phyloP scores from a whole-genome alignment of 108 stramenopile genomes.

The Fragilariopsis cylindrus region DNA sequence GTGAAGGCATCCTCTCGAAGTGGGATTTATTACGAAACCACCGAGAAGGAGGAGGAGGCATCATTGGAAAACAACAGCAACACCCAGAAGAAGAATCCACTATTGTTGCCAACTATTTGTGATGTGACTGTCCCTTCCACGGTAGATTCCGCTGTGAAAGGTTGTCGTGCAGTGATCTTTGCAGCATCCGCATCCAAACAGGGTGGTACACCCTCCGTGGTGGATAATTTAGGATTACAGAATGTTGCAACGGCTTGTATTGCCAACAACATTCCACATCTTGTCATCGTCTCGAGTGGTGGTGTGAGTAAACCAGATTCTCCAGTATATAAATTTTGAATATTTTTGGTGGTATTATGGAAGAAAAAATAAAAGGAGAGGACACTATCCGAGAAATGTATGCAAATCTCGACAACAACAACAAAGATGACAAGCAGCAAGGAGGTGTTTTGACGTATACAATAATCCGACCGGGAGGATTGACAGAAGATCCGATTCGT shows the following conservation, averaged over 20 bases:
- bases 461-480: constrained; percentile 83
- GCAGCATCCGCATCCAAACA: constrained; percentile 78
- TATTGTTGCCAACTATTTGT: constrained; percentile 31
- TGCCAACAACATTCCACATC: constrained; percentile 59
- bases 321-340: constrained; percentile 77
- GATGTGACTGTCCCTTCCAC: constrained; percentile 66
- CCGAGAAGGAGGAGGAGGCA: background rate
- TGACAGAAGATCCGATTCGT: constrained; percentile 56
- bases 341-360: constrained; percentile 83
- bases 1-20: constrained; percentile 36
- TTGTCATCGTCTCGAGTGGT: constrained; percentile 78
- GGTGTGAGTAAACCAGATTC: constrained; percentile 77
- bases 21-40: constrained; percentile 36
- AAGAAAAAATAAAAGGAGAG: constrained; percentile 82
- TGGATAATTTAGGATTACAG: constrained; percentile 74
- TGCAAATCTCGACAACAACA: constrained; percentile 18
- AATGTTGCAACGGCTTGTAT: constrained; percentile 80
- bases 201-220: constrained; percentile 69
- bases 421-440: background rate
- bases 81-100: background rate
- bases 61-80: background rate
- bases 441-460: constrained; percentile 55
- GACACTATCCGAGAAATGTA: constrained; percentile 69
- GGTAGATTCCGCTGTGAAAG: constrained; percentile 41
- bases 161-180: constrained; percentile 78